Percentiles rank a stretch among this genome's conserved stretches.
Conservation (phyloP, 2,329 filamentous ascomycete genomes). For the Dactylonectria estremocensis region DNA sequence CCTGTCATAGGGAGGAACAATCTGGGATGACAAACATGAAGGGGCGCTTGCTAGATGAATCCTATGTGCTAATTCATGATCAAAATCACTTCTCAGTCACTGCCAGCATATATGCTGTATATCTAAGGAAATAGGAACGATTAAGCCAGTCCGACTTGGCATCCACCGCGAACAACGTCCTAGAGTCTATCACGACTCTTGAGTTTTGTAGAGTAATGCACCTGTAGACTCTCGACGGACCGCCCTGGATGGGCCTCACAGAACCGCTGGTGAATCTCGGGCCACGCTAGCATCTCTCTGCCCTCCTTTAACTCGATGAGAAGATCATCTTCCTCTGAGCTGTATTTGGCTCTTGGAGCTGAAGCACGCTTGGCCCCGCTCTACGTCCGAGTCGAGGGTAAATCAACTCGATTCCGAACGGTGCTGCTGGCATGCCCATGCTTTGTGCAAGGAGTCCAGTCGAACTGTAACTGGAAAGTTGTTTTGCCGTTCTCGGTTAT, state of each 20-base stretch:
- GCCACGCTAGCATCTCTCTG: conserved; percentile 1
- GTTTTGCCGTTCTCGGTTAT: not conserved
- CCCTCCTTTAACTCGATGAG: conserved; percentile 5
- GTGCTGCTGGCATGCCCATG: conserved; percentile 7
- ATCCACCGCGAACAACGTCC: not conserved
- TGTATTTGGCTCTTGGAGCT: not conserved
- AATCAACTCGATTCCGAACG: not conserved
- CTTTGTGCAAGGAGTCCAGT: conserved; percentile 13
- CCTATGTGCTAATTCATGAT: too few relatives aligned
- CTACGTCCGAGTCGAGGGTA: not conserved
- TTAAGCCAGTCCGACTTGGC: not conserved
- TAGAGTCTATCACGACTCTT: not conserved
- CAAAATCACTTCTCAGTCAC: too few relatives aligned
- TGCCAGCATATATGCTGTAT: too few relatives aligned
- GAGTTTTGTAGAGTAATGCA: not conserved
- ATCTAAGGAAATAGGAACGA: too few relatives aligned
- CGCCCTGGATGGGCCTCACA: not conserved
- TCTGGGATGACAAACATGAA: too few relatives aligned
- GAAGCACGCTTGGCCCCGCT: not conserved
- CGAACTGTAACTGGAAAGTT: conserved; percentile 12
- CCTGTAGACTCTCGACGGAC: not conserved
- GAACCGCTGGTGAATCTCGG: conserved; percentile 11
- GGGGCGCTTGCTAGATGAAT: too few relatives aligned
- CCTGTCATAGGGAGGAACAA: too few relatives aligned
- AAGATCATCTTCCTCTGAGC: not conserved